Percentiles rank a stretch among this genome's conserved stretches.
Conservation (phyloP, 2,329 filamentous ascomycete genomes). For the Nothomitra cinnamomea region DNA sequence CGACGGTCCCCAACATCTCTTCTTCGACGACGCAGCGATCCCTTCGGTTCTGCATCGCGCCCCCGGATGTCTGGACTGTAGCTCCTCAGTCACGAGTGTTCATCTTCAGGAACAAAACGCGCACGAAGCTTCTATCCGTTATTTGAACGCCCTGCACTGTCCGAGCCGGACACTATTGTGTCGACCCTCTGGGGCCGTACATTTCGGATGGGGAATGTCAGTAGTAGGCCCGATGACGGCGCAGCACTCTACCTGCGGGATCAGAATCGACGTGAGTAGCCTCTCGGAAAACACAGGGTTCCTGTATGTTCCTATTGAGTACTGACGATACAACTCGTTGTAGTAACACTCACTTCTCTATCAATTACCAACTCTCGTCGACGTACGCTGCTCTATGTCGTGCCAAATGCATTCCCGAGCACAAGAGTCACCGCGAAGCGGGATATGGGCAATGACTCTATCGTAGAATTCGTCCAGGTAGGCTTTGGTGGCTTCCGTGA, state of each 20-base stretch:
- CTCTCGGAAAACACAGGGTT: background rate
- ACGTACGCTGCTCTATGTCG: slow-evolving; percentile 58
- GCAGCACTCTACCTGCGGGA: slow-evolving; percentile 71
- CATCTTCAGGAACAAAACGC: too few relatives aligned
- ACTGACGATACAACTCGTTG: slow-evolving; percentile 2
- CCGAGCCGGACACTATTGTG: background rate
- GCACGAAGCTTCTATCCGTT: too few relatives aligned
- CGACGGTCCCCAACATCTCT: too few relatives aligned
- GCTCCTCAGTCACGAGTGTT: too few relatives aligned
- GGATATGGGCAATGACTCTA: slow-evolving; percentile 52
- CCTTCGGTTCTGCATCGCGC: too few relatives aligned
- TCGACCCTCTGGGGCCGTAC: background rate
- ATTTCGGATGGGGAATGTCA: slow-evolving; percentile 70
- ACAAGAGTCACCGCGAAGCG: slow-evolving; percentile 58
- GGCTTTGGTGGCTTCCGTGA: too few relatives aligned
- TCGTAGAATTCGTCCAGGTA: slow-evolving; percentile 88
- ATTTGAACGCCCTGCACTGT: background rate
- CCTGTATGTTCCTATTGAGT: background rate
- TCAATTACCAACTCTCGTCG: slow-evolving; percentile 64
- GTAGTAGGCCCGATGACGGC: slow-evolving; percentile 75
- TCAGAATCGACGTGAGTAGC: slow-evolving; percentile 66
- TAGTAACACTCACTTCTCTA: slow-evolving; percentile 78
- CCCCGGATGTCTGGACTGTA: too few relatives aligned
- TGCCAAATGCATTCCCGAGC: slow-evolving; percentile 78
- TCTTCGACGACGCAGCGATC: too few relatives aligned